Base-by-base conservation (phyloP, 2,329 filamentous ascomycete species). In the Podosphaera aphanis region DNA sequence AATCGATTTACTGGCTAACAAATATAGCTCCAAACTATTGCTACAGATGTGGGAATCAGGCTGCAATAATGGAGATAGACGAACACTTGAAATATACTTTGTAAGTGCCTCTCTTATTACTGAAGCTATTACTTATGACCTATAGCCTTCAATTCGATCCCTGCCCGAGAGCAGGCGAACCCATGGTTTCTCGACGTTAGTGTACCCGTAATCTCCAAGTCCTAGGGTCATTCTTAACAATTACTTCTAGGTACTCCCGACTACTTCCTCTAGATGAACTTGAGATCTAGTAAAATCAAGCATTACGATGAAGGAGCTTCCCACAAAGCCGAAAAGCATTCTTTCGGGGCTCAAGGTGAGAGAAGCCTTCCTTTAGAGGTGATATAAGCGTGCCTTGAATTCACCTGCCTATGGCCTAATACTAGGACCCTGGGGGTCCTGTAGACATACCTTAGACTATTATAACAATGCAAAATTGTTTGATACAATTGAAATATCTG, bases 61-160 rank as follows among this genome's bases (percentile, higher is more conserved):
- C 90, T n/a, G 90, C 90, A n/a, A 95, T 98, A 63, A 98, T 98
- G 90, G 90, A 95, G 66, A 98, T 98, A 63, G 90, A 95, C 55
- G 90, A 98, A 67, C 86, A 95, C 63, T 68, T 98, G 61, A 95
- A 98, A 70, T 98, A 95, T 66, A 95, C 90, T 59, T 95, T 98
- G 88, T 94, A 73, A 64, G 85, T 77, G 40, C 43, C 20, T 31
- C 25, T 11, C 11, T 29, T 11, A 29, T 6, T 6, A 6, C 11
- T 5, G 5, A 5, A 29, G 23, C 18, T 18, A 23, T 18, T 15
- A 10, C 19, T 21, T 29, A 29, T 11, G 25, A n/a, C n/a, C 23
- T 48, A 18, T 58, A 98, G 90, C 79, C 68, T 98, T 65, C 90
- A 98, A 78, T 98, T 95, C 64, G 90, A 98, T 61, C 90, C 90